Percentiles rank a stretch among this genome's conserved stretches.
Evolutionary conservation across 768 basidiomycete genomes (phyloP).

Genomic region (Suillus sp.): DNA sequence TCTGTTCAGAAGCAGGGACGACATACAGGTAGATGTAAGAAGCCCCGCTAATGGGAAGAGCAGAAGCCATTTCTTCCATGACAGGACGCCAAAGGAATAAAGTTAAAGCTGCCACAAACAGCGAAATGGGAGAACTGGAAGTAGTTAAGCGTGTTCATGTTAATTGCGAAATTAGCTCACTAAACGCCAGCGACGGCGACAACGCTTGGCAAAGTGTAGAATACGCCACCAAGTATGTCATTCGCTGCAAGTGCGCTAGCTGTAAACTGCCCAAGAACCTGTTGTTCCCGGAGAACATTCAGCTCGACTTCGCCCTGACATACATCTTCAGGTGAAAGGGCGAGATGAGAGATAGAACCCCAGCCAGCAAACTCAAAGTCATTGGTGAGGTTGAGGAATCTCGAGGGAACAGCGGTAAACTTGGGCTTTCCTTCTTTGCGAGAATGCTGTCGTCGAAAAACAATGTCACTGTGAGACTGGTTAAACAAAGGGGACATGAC

Average conservation of each 20-base stretch:
- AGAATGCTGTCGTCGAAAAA: conserved; percentile 60
- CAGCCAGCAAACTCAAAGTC: conserved; percentile 76
- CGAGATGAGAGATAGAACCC: conserved; percentile 54
- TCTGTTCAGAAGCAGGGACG: neutral
- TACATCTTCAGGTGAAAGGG: conserved; percentile 47
- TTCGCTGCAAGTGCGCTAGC: conserved; percentile 70
- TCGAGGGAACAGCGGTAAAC: conserved; percentile 48
- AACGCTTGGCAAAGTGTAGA: conserved; percentile 70
- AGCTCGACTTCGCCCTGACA: conserved; percentile 34
- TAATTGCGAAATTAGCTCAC: conserved; percentile 38
- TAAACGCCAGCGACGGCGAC: conserved; percentile 63
- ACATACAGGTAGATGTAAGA: conserved; percentile 70
- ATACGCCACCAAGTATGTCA: conserved; percentile 66
- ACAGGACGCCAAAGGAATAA: conserved; percentile 75
- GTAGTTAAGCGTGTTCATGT: neutral
- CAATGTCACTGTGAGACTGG: conserved; percentile 53
- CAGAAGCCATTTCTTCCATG: conserved; percentile 71
- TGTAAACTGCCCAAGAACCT: conserved; percentile 60
- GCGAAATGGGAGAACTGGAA: conserved; percentile 65
- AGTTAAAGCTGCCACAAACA: conserved; percentile 61
- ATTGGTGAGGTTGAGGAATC: conserved; percentile 61
- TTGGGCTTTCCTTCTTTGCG: conserved; percentile 48
- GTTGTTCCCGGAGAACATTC: conserved; percentile 34
- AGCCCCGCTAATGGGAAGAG: conserved; percentile 68
- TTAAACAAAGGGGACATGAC: conserved; percentile 44